These are phyloP conservation scores for Ogataea ramenticola DNA, from an alignment of 805 yeast genomes.

Conservation along the genomic window DNA sequence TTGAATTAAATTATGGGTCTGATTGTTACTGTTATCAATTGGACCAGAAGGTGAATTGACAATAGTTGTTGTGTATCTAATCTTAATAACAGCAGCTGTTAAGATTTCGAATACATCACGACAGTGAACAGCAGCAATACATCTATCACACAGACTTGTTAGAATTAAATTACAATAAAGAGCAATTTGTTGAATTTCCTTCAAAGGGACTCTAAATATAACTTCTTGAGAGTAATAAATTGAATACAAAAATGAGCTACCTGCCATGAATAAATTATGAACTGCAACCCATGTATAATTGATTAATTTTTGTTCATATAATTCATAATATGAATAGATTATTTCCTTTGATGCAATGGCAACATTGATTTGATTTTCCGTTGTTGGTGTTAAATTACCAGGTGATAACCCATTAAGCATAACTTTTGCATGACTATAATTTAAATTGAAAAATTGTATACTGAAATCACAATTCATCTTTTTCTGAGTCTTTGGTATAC, in stretches of 20 bases:
- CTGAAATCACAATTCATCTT: conserved; percentile 73
- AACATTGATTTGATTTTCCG: conserved; percentile 48
- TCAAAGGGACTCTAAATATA: conserved; percentile 35
- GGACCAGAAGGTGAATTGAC: conserved; percentile 11
- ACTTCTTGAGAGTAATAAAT: conserved; percentile 62
- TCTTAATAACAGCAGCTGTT: conserved; percentile 60
- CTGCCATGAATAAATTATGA: conserved; percentile 83
- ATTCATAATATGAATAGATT: conserved; percentile 52
- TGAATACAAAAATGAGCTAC: conserved; percentile 74
- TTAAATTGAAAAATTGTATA: conserved; percentile 59
- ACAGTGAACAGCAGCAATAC: conserved; percentile 75
- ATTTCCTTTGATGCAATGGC: conserved; percentile 61
- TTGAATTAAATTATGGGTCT: too few relatives aligned
- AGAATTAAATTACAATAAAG: conserved; percentile 49
- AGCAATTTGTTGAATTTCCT: conserved; percentile 43
- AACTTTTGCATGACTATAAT: conserved; percentile 68
- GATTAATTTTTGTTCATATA: conserved; percentile 49
- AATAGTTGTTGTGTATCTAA: conserved; percentile 37
- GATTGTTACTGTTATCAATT: background rate
- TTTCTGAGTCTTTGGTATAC: conserved; percentile 46
- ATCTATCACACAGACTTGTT: conserved; percentile 53
- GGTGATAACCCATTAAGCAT: conserved; percentile 77
- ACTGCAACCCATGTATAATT: conserved; percentile 94
- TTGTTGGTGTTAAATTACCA: conserved; percentile 45
- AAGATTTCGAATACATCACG: conserved; percentile 64